Conservation (phyloP, 2,329 filamentous ascomycete species). For the Chaetomiaceae sp. region DNA sequence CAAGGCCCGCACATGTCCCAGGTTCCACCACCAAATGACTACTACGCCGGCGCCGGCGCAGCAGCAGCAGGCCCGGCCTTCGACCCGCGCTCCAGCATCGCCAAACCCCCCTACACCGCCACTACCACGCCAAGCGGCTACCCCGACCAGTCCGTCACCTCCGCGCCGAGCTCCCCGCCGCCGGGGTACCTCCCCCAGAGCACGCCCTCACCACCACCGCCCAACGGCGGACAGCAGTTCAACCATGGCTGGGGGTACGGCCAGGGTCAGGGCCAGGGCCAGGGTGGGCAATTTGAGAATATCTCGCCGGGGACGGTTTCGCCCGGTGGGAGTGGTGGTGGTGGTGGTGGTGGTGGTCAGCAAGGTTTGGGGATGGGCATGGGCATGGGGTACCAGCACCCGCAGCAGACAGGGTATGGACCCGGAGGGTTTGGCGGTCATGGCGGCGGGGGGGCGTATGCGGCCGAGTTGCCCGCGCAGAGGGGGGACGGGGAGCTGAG, state of each 20-base stretch:
- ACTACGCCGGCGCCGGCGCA: neutral
- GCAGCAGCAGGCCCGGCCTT: neutral
- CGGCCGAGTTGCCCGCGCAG: constrained; percentile 31
- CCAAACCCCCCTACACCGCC: constrained; percentile 3
- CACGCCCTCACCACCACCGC: constrained; percentile 4
- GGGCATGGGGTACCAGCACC: constrained; percentile 8
- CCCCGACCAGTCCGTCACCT: neutral
- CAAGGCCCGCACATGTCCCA: constrained; percentile 16
- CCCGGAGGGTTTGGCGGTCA: too few relatives aligned
- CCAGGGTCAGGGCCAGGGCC: constrained; percentile 2
- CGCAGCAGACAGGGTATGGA: constrained; percentile 9
- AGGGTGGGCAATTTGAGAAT: neutral
- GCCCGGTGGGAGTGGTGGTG: too few relatives aligned
- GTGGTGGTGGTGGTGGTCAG: too few relatives aligned
- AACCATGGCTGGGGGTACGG: too few relatives aligned
- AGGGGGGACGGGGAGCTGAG: constrained; percentile 32
- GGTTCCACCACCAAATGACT: neutral
- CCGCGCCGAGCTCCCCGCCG: constrained; percentile 4
- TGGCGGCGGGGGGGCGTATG: constrained; percentile 7
- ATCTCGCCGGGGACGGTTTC: neutral
- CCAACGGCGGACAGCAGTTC: too few relatives aligned
- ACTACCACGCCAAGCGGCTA: constrained; percentile 17
- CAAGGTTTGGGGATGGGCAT: too few relatives aligned
- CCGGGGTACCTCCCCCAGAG: neutral
- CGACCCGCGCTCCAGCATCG: constrained; percentile 5